Conservation (phyloP, 129 eudicot genomes). For the Artemisia tridentata region DNA sequence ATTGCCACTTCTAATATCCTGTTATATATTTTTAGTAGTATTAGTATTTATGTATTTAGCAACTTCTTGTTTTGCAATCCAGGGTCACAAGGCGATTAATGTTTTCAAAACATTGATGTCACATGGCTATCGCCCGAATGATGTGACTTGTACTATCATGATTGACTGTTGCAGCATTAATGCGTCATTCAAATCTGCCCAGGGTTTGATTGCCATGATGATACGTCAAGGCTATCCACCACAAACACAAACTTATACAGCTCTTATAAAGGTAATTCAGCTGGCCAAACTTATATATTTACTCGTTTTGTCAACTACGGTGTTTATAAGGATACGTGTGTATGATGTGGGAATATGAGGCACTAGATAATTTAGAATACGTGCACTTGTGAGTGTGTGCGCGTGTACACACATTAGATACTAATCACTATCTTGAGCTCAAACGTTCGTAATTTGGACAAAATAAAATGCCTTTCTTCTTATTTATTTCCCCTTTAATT, state of each 20-base stretch:
- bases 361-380: too few species aligned
- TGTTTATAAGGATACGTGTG: not conserved
- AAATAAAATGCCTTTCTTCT: too few species aligned
- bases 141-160: constrained; percentile 67
- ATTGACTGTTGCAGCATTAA: constrained; percentile 70
- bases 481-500: too few species aligned
- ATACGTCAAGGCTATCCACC: constrained; percentile 59
- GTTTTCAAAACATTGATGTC: constrained; percentile 58
- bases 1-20: not conserved
- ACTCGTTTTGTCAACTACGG: not conserved
- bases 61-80: constrained; percentile 28
- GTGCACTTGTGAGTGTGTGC: too few species aligned
- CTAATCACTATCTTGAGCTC: too few species aligned
- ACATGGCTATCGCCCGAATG: constrained; percentile 53
- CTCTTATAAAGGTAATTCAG: constrained; percentile 63
- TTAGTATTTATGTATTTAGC: constrained; percentile 3
- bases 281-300: not conserved
- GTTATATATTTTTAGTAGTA: not conserved
- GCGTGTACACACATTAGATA: too few species aligned
- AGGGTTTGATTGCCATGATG: constrained; percentile 65
- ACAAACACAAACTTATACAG: constrained; percentile 48
- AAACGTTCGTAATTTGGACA: too few species aligned
- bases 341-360: not conserved
- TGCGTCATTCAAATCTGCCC: constrained; percentile 66
- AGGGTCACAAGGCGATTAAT: constrained; percentile 59